Percentiles rank a stretch among this genome's conserved stretches.
phyloP scores from a whole-genome alignment of 768 basidiomycete genomes.

The Neoboletus brunneissimus region DNA sequence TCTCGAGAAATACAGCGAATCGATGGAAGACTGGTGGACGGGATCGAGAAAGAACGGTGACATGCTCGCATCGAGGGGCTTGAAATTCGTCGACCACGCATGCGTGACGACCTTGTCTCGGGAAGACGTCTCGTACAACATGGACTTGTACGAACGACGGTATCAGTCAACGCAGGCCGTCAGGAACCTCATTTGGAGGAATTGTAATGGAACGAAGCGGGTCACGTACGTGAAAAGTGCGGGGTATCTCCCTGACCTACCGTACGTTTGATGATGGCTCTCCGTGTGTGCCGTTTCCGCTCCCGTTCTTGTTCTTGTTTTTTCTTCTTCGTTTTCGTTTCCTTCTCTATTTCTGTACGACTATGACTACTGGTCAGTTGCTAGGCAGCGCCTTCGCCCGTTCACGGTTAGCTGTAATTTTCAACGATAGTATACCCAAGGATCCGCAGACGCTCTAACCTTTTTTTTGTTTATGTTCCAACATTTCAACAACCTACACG shows the following conservation, averaged over 20 bases:
- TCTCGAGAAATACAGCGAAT: no score
- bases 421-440: conserved; percentile 19
- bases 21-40: no score
- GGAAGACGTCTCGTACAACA: conserved; percentile 32
- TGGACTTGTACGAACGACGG: conserved; percentile 33
- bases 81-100: no score
- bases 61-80: no score
- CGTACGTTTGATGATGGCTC: no score
- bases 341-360: conserved; percentile 12
- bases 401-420: conserved; percentile 14
- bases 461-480: conserved; percentile 9
- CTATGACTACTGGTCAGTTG: conserved; percentile 8
- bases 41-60: no score
- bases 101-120: conserved; percentile 38
- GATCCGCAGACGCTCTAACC: conserved; percentile 6
- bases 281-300: background rate
- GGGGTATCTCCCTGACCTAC: no score
- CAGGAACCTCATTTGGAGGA: conserved; percentile 29
- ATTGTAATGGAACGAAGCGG: conserved; percentile 30
- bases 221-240: conserved; percentile 29
- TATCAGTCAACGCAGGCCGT: conserved; percentile 27
- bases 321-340: background rate
- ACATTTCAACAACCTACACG: conserved; percentile 12
- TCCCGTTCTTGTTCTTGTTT: background rate
- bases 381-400: conserved; percentile 16